Percentiles rank a stretch among this genome's conserved stretches.
Conservation (phyloP, 495 filamentous ascomycete genomes). For the Aspergillus heteromorphus region DNA sequence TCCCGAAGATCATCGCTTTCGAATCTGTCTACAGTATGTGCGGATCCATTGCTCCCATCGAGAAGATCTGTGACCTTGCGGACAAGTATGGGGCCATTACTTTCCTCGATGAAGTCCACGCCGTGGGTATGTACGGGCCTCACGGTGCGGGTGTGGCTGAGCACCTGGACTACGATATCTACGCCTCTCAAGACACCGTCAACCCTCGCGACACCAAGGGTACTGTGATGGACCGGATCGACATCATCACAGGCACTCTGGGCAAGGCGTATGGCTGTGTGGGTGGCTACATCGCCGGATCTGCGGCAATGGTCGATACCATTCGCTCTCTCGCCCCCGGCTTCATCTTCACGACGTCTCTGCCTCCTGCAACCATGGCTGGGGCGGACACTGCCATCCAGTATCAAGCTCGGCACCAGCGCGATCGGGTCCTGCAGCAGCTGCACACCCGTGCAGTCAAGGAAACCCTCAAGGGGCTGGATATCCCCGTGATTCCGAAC, state of each 20-base stretch:
- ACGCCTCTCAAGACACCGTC: slow-evolving; percentile 53
- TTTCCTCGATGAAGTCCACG: slow-evolving; percentile 97
- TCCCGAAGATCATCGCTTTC: slow-evolving; percentile 97
- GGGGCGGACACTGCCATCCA: slow-evolving; percentile 88
- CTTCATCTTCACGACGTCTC: slow-evolving; percentile 97
- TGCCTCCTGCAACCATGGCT: slow-evolving; percentile 95
- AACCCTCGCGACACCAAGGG: slow-evolving; percentile 57
- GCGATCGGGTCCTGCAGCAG: slow-evolving; percentile 86
- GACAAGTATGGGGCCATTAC: slow-evolving; percentile 97
- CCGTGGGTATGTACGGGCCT: slow-evolving; percentile 98
- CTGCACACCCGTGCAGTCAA: slow-evolving; percentile 93
- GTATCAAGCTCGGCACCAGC: slow-evolving; percentile 75
- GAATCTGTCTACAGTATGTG: slow-evolving; percentile 99
- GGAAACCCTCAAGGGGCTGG: slow-evolving; percentile 61
- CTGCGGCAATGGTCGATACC: slow-evolving; percentile 83
- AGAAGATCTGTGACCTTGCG: slow-evolving; percentile 89
- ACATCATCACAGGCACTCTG: slow-evolving; percentile 95
- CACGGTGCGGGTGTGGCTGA: slow-evolving; percentile 95
- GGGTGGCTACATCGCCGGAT: slow-evolving; percentile 94
- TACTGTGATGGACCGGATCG: slow-evolving; percentile 89
- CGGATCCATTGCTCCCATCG: slow-evolving; percentile 91
- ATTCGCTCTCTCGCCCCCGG: slow-evolving; percentile 92
- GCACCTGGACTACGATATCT: slow-evolving; percentile 82
- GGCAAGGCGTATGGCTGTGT: slow-evolving; percentile 98
- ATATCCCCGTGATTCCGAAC: slow-evolving; percentile 98